A percentile compares a stretch with the other conserved stretches of the same genome.
These are phyloP conservation scores for Hypoxylon subgilvum DNA, from an alignment of 495 filamentous ascomycete genomes.

Conservation along the genomic window DNA sequence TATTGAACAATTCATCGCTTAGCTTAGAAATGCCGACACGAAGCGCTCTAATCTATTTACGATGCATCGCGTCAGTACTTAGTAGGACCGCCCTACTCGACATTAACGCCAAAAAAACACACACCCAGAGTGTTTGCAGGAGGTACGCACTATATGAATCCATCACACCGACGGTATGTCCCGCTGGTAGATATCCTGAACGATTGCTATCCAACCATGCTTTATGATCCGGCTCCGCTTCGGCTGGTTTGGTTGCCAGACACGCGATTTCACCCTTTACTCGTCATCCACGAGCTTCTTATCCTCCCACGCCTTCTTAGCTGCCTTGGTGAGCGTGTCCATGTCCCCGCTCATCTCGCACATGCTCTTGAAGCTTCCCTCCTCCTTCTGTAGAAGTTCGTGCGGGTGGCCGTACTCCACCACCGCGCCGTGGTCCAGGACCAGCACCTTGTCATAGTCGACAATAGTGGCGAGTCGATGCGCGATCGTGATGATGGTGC, in stretches of 20 bases:
- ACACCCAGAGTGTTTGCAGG: too few relatives aligned
- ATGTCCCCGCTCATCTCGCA: conserved; percentile 94
- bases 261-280: conserved; percentile 19
- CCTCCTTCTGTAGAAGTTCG: conserved; percentile 70
- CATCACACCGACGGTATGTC: too few relatives aligned
- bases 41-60: too few relatives aligned
- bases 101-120: too few relatives aligned
- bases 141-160: too few relatives aligned
- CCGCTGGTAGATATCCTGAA: too few relatives aligned
- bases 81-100: too few relatives aligned
- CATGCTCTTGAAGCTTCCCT: conserved; percentile 83
- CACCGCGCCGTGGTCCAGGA: conserved; percentile 87
- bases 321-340: conserved; percentile 70
- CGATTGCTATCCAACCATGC: too few relatives aligned
- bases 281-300: conserved; percentile 51
- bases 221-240: too few relatives aligned
- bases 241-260: neutral
- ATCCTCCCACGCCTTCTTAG: conserved; percentile 67
- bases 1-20: too few relatives aligned
- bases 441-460: conserved; percentile 98
- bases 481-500: conserved; percentile 97
- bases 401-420: conserved; percentile 89
- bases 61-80: too few relatives aligned
- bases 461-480: conserved; percentile 95
- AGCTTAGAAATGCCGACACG: too few relatives aligned